phyloP scores from a whole-genome alignment of 371 early-diverging fungal genomes.

The Saksenaea vasiformis region DNA sequence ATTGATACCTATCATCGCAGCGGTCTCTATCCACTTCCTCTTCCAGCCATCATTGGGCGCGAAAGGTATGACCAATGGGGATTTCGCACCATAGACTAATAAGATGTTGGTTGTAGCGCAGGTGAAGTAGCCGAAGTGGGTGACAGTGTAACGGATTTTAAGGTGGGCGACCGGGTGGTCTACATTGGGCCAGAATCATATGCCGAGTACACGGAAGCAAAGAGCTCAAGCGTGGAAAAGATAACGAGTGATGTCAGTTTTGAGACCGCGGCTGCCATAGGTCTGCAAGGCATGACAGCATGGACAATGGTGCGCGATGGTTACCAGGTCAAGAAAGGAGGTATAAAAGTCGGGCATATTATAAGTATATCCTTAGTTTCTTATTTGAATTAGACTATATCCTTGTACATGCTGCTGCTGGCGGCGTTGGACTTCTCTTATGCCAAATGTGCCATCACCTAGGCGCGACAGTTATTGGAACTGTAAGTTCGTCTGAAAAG shows the following conservation, averaged over 20 bases:
- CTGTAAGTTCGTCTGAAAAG: constrained; percentile 83
- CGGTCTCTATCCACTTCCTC: constrained; percentile 75
- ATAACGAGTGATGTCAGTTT: constrained; percentile 61
- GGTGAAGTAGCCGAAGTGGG: constrained; percentile 84
- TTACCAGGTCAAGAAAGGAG: constrained; percentile 73
- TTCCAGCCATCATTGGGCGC: constrained; percentile 77
- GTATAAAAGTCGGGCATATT: constrained; percentile 9
- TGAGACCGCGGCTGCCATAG: constrained; percentile 68
- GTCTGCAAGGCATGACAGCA: constrained; percentile 82
- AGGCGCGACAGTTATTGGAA: constrained; percentile 92
- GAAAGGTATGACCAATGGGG: constrained; percentile 57
- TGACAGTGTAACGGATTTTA: constrained; percentile 62
- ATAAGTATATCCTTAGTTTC: neutral
- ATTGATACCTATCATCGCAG: constrained; percentile 93
- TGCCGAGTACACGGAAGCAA: constrained; percentile 79
- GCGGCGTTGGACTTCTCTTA: constrained; percentile 84
- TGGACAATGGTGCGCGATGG: constrained; percentile 74
- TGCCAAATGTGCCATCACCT: constrained; percentile 72
- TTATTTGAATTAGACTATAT: constrained; percentile 60
- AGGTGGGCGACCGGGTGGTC: constrained; percentile 84
- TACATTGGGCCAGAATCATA: constrained; percentile 70
- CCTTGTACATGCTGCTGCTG: constrained; percentile 91
- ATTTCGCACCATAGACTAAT: neutral
- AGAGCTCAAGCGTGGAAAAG: constrained; percentile 41
- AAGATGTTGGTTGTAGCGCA: constrained; percentile 33